Evolutionary conservation across 2,329 filamentous ascomycete genomes (phyloP).

Genomic region (Aspergillus neoniger): DNA sequence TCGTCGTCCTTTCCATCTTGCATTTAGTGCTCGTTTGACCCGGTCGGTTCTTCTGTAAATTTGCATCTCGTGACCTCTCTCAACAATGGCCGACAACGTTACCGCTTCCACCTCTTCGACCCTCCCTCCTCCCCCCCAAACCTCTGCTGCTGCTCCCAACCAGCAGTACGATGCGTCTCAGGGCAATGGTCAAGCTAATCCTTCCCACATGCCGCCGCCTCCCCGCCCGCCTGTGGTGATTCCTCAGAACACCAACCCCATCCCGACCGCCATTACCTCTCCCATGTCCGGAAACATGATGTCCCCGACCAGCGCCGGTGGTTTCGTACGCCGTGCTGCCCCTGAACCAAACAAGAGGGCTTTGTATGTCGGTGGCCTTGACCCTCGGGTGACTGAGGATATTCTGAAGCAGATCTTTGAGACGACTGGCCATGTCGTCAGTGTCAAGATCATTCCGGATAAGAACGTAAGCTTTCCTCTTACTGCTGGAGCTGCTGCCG

Average conservation of each 20-base stretch:
- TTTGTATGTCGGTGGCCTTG: slow-evolving; percentile 90
- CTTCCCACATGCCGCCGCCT: slow-evolving; percentile 82
- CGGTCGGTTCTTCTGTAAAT: slow-evolving; percentile 26
- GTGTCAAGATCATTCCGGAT: slow-evolving; percentile 99
- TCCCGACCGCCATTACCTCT: slow-evolving; percentile 88
- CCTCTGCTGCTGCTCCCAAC: slow-evolving; percentile 70
- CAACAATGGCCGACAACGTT: slow-evolving; percentile 76
- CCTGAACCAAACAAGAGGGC: slow-evolving; percentile 99
- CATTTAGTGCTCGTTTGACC: slow-evolving; percentile 21
- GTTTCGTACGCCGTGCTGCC: slow-evolving; percentile 83
- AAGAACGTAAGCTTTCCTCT: slow-evolving; percentile 77
- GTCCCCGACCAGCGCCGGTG: slow-evolving; percentile 80
- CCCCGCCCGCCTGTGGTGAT: slow-evolving; percentile 82
- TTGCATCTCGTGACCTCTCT: slow-evolving; percentile 23
- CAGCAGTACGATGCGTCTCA: slow-evolving; percentile 71
- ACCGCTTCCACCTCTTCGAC: slow-evolving; percentile 63
- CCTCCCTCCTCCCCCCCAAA: slow-evolving; percentile 69
- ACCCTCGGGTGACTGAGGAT: slow-evolving; percentile 93
- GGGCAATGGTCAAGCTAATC: slow-evolving; percentile 66
- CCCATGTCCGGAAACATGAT: slow-evolving; percentile 77
- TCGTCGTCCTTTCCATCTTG: slow-evolving; percentile 23
- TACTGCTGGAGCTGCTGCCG: background rate
- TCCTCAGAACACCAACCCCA: slow-evolving; percentile 93
- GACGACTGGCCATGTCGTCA: slow-evolving; percentile 96
- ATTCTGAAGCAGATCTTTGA: slow-evolving; percentile 97